Evolutionary conservation across 2,329 filamentous ascomycete species (phyloP), one percentile per base, ranked within the genome.

Genomic region (Hymenoscyphus scutula): DNA sequence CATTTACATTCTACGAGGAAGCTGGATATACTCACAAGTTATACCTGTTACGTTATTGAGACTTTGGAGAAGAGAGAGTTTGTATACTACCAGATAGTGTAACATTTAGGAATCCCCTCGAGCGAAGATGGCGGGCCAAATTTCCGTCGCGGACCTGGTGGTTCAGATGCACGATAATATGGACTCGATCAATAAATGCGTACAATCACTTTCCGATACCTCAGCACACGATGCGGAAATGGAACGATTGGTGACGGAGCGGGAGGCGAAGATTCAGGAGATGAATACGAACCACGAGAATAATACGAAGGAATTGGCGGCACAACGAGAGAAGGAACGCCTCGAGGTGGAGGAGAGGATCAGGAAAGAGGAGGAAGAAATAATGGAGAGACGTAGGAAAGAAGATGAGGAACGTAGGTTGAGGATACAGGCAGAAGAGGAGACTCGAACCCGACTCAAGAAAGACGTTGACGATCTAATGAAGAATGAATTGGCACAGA

Each of bases 161-260:
- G 55, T 55, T 23, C 62, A 67, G n/a, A 62, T 73, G n/a, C 71
- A 71, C 55, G 53, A 57, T 6, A 73, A 72, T 53, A 71, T 73
- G 56, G 70, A 72, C 59, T 59, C 57, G 29, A 72, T 73, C 8
- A 67, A 72, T 41, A 53, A 66, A 23, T 66, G 62, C 10, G 59
- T 72, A 10, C 57, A 65, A 53, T 59, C 63, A 7, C 64, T 72
- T 10, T 68, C 66, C 6, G 67, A 70, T 29, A 67, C 68, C 2
- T 60, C 64, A 19, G 57, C 59, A 8, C 70, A 72, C 51, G 66
- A 72, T 63, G 64, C 64, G 11, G 65, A 70, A 53, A 67, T 72
- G 51, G 62, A 67, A 37, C 62, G 61, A 7, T 59, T 73, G 5
- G 63, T 69, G 5, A 41, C 25, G 17, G 67, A 71, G 29, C 56